Evolutionary conservation across 2,329 filamentous ascomycete genomes (phyloP).

Genomic region (Laburnicola sp.): DNA sequence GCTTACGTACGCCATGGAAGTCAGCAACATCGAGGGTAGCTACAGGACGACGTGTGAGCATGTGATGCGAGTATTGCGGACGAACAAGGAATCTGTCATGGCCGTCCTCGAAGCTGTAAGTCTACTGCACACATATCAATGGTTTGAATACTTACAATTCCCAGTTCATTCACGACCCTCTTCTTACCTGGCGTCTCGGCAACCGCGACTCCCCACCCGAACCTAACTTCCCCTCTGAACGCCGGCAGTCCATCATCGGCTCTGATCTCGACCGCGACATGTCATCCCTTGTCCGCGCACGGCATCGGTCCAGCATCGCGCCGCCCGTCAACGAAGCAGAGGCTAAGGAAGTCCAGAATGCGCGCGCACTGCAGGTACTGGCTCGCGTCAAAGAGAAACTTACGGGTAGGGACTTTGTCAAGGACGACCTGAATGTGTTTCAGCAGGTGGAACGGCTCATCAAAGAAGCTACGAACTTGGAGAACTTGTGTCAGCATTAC

Average conservation of each 20-base stretch:
- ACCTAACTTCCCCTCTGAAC: constrained; percentile 63
- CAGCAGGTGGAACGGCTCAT: constrained; percentile 94
- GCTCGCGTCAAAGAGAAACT: constrained; percentile 93
- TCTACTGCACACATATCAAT: constrained; percentile 27
- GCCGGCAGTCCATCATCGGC: constrained; percentile 62
- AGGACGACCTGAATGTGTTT: constrained; percentile 77
- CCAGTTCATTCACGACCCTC: constrained; percentile 98
- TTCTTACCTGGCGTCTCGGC: constrained; percentile 91
- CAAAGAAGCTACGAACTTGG: constrained; percentile 90
- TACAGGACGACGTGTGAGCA: constrained; percentile 98
- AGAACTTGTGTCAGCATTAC: constrained; percentile 98
- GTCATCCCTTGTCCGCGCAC: constrained; percentile 37
- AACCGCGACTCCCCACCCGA: constrained; percentile 63
- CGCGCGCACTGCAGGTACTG: constrained; percentile 86
- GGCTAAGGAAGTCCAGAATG: constrained; percentile 81
- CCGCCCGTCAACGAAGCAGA: constrained; percentile 47
- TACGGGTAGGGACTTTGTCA: constrained; percentile 88
- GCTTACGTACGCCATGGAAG: constrained; percentile 99
- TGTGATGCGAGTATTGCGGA: constrained; percentile 93
- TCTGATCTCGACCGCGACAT: constrained; percentile 38
- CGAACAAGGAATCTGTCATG: constrained; percentile 98
- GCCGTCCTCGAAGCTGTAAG: constrained; percentile 94
- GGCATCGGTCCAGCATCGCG: constrained; percentile 42
- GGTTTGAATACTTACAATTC: constrained; percentile 2
- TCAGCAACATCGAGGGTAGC: constrained; percentile 98